These are phyloP conservation scores for Cladophialophora bantiana DNA, from an alignment of 2,329 filamentous ascomycete genomes.

Conservation along the genomic window DNA sequence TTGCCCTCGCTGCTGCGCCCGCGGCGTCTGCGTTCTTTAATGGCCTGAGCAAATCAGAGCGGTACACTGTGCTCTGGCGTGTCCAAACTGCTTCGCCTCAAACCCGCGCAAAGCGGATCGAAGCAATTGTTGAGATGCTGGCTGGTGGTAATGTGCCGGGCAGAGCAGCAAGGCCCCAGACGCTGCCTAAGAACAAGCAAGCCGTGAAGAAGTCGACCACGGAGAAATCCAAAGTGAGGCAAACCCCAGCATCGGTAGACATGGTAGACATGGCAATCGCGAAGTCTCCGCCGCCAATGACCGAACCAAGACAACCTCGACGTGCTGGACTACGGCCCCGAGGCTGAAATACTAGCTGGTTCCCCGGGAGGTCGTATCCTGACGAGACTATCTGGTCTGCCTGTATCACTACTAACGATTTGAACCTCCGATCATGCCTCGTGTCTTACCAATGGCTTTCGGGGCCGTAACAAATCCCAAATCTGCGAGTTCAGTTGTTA, in stretches of 20 bases:
- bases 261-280: neutral
- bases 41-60: conserved; percentile 53
- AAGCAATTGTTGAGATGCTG: conserved; percentile 52
- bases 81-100: conserved; percentile 52
- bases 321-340: conserved; percentile 17
- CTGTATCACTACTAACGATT: neutral
- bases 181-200: neutral
- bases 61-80: conserved; percentile 57
- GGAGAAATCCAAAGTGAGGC: neutral
- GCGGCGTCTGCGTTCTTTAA: conserved; percentile 53
- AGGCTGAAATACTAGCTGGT: neutral
- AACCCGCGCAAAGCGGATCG: conserved; percentile 50
- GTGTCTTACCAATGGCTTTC: neutral
- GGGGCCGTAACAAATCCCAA: neutral
- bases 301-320: conserved; percentile 1
- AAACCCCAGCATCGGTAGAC: conserved; percentile 1
- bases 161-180: neutral
- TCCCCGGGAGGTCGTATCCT: neutral
- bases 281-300: neutral
- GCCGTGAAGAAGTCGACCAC: conserved; percentile 10
- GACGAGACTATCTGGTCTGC: neutral
- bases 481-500: neutral
- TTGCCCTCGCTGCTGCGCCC: conserved; percentile 49
- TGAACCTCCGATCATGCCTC: neutral
- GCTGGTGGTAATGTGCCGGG: conserved; percentile 38